Evolutionary conservation across 306 rosid species (phyloP).

Genomic region (Boehmeria nivea): DNA sequence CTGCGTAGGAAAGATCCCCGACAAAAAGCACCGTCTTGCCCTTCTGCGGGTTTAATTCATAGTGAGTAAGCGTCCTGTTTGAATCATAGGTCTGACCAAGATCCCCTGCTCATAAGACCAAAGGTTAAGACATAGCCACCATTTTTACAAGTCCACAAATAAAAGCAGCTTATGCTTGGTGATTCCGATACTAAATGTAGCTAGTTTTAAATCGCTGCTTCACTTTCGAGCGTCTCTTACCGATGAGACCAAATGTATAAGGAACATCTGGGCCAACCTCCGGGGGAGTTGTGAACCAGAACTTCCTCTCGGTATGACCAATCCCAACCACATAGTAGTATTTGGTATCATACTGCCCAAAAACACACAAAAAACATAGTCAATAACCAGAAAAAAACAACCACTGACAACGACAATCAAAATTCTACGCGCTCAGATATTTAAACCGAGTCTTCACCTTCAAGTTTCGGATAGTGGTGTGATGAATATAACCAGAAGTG

Average conservation of each 20-base stretch:
- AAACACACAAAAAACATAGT: neutral
- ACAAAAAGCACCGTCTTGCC: conserved; percentile 63
- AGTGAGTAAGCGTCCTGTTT: conserved; percentile 66
- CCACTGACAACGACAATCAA: neutral
- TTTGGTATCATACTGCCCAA: conserved; percentile 57
- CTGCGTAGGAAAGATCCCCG: conserved; percentile 89
- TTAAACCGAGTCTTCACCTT: too few species aligned
- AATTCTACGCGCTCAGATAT: too few species aligned
- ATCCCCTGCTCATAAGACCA: conserved; percentile 43
- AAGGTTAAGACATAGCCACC: neutral
- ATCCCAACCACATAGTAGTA: conserved; percentile 74
- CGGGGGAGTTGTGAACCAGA: conserved; percentile 86
- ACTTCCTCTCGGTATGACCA: conserved; percentile 46
- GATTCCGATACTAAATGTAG: too few species aligned
- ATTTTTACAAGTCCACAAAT: neutral
- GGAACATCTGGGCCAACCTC: conserved; percentile 83
- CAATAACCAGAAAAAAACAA: neutral
- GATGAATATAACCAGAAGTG: conserved; percentile 71
- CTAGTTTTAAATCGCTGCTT: neutral
- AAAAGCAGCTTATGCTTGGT: neutral
- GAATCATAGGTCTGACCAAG: conserved; percentile 92
- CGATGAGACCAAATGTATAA: conserved; percentile 89
- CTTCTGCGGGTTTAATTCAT: conserved; percentile 50
- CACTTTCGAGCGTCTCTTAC: conserved; percentile 21
- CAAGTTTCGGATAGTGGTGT: conserved; percentile 39